These are phyloP conservation scores for Xylariaceae sp. DNA, from an alignment of 2,329 filamentous ascomycete species.

Conservation along the genomic window DNA sequence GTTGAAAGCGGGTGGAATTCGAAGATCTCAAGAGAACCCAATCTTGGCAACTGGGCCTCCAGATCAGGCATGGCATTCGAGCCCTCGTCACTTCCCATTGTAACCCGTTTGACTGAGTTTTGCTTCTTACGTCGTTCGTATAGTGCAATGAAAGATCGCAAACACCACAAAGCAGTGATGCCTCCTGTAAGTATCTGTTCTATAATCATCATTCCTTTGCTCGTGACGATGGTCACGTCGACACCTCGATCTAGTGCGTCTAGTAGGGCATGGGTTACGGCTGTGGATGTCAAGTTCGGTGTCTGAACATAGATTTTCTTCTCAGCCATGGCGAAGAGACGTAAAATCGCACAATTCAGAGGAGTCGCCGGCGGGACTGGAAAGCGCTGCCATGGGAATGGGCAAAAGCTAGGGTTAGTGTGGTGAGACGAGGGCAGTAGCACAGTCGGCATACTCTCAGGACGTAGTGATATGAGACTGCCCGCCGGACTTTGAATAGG, in stretches of 20 bases:
- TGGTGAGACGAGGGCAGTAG: constrained; percentile 72
- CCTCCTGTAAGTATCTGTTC: constrained; percentile 79
- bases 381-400: constrained; percentile 50
- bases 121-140: constrained; percentile 37
- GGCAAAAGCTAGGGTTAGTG: constrained; percentile 58
- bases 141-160: constrained; percentile 54
- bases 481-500: constrained; percentile 24
- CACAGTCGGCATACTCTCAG: constrained; percentile 45
- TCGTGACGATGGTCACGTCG: constrained; percentile 62
- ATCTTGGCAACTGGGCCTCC: constrained; percentile 39
- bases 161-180: constrained; percentile 63
- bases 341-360: constrained; percentile 60
- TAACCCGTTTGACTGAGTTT: constrained; percentile 20
- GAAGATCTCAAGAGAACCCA: constrained; percentile 51
- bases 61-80: constrained; percentile 31
- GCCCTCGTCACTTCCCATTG: constrained; percentile 11
- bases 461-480: constrained; percentile 16
- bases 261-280: constrained; percentile 58
- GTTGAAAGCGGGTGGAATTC: constrained; percentile 46
- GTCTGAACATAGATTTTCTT: constrained; percentile 64
- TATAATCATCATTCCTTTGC: constrained; percentile 64
- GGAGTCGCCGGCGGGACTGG: constrained; percentile 56
- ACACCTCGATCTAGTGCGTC: constrained; percentile 60
- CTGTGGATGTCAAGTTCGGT: constrained; percentile 67
- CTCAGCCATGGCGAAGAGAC: constrained; percentile 53